phyloP scores from a whole-genome alignment of 164 flowering plant species.

The Houttuynia cordata region DNA sequence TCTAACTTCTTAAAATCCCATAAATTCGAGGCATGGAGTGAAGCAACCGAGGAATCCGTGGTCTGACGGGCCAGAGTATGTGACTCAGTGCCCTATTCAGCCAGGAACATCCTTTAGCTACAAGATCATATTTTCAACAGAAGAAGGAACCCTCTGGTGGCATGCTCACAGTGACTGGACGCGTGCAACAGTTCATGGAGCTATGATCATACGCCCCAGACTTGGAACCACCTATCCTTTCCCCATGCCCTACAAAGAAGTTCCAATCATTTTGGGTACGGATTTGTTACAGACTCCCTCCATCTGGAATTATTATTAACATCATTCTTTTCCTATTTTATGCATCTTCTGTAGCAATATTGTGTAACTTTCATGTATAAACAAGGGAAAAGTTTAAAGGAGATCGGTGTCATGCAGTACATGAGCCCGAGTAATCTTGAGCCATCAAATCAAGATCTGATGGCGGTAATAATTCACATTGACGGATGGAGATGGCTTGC shows the following conservation, averaged over 20 bases:
- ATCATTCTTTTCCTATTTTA: too few relatives aligned
- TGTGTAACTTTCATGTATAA: too few relatives aligned
- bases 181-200: conserved; percentile 10
- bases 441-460: too few relatives aligned
- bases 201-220: background rate
- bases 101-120: conserved; percentile 27
- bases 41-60: conserved; percentile 43
- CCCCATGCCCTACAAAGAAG: conserved; percentile 14
- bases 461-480: too few relatives aligned
- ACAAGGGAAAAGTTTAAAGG: too few relatives aligned
- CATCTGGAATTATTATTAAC: too few relatives aligned
- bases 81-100: conserved; percentile 42
- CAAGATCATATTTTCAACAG: conserved; percentile 16
- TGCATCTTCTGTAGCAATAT: too few relatives aligned
- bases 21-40: conserved; percentile 20
- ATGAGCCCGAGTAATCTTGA: too few relatives aligned
- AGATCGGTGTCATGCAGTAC: too few relatives aligned
- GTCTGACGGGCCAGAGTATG: conserved; percentile 40
- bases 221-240: conserved; percentile 13
- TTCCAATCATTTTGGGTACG: conserved; percentile 11
- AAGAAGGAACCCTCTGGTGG: conserved; percentile 48
- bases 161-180: conserved; percentile 52
- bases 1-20: background rate
- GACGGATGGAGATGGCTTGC: too few relatives aligned
- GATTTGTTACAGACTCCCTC: background rate